Conservation (phyloP, 148 eudicot genomes). For the Vaccinium vitisidaea region DNA sequence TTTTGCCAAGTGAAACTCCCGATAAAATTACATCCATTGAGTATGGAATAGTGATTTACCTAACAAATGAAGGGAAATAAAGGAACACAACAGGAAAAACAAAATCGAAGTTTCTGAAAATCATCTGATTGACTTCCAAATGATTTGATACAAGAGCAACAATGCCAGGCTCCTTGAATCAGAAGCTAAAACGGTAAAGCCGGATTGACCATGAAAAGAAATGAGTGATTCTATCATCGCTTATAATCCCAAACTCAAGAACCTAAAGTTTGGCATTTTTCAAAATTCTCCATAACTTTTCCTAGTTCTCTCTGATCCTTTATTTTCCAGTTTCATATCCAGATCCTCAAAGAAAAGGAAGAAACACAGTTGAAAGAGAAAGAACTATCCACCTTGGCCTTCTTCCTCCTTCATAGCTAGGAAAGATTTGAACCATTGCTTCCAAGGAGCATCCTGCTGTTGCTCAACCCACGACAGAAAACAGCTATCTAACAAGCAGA, state of each 20-base stretch:
- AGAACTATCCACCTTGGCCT: conserved; percentile 36
- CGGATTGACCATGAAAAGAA: background rate
- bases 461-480: conserved; percentile 95
- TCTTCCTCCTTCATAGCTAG: conserved; percentile 41
- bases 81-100: background rate
- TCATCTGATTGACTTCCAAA: background rate
- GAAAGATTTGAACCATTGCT: conserved; percentile 61
- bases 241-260: conserved; percentile 10
- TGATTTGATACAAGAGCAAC: background rate
- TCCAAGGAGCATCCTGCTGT: conserved; percentile 92
- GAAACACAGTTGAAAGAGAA: background rate
- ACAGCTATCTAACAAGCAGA: conserved; percentile 94
- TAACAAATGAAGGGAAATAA: background rate
- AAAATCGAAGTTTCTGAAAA: background rate
- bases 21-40: background rate
- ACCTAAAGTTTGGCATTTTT: background rate
- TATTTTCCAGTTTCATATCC: background rate
- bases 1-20: background rate
- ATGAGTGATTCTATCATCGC: background rate
- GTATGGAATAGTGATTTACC: background rate
- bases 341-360: background rate
- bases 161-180: background rate
- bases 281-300: background rate
- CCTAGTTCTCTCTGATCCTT: background rate
- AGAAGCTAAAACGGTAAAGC: background rate